phyloP scores from a whole-genome alignment of 1,284 basidiomycete species.

The Tremellales sp. region DNA sequence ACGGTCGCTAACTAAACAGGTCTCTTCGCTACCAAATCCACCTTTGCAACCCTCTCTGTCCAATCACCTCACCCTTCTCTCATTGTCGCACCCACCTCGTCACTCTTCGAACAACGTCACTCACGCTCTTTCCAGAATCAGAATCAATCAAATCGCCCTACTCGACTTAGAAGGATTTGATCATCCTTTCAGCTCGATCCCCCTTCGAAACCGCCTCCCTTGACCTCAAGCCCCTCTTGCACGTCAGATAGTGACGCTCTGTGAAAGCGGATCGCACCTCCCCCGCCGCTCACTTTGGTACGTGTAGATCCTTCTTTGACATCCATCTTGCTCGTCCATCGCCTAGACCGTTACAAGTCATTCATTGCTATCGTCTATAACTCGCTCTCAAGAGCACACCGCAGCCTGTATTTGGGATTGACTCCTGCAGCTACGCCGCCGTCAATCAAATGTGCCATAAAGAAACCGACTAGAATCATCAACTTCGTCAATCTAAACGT shows the following conservation, averaged over 20 bases:
- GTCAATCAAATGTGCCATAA: background rate
- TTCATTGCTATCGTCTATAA: too few relatives aligned
- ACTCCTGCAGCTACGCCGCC: background rate
- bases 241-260: too few relatives aligned
- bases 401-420: background rate
- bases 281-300: too few relatives aligned
- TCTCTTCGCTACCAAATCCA: background rate
- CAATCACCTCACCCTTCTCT: background rate
- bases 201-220: too few relatives aligned
- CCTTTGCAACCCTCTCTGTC: background rate
- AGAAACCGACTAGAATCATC: too few relatives aligned
- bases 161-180: background rate
- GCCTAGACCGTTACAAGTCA: too few relatives aligned
- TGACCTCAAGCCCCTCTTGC: too few relatives aligned
- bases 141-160: background rate
- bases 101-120: background rate
- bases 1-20: background rate
- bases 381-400: too few relatives aligned
- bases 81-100: background rate
- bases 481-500: too few relatives aligned
- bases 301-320: too few relatives aligned
- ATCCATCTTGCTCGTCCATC: too few relatives aligned
- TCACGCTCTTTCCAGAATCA: background rate
- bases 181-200: background rate
- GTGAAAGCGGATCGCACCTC: too few relatives aligned